Evolutionary conservation across 140 eudicot species (phyloP), one percentile per base, ranked within the genome.

Genomic region (Senecio squalidus): DNA sequence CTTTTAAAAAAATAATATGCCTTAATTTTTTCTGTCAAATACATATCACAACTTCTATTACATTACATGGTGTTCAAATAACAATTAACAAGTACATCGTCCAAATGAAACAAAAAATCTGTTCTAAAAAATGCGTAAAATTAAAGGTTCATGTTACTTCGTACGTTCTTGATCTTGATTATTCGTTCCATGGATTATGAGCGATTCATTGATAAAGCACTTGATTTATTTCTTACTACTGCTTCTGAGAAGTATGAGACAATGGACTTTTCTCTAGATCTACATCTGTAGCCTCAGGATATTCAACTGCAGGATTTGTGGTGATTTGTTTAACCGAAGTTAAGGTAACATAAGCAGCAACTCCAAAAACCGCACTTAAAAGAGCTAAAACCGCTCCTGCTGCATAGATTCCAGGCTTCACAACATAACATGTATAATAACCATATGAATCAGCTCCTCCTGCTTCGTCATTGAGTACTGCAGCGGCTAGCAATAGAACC

Each of bases 391-490:
- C 5, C 30, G 66, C 76, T 24, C 76, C 76, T 13, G 71, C 66
- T 31, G 76, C 55, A 62, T 53, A 71, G 5, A 63, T 58, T 30
- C 76, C 76, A 4, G 71, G 76, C 43, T 45, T 71, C 25, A 55
- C 60, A 33, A 24, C 70, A 34, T 55, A 62, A 58, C 76, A 71
- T 48, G 59, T 26, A n/a, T 9, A 24, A 50, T 54, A 62, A 45
- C 66, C 71, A 39, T 62, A 64, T 13, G 45, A 24, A 20, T 57
- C 52, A 17, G 34, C 31, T 39, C 60, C 71, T 3, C 71, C 60
- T 26, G 44, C 39, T 54, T 36, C 31, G 34, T 45, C 9, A 45
- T 48, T 57, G 0, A 63, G 15, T 0, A 14, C 64, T 3, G 76
- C 76, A 28, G 71, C 76, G 6, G 65, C 50, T 5, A 71, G 38